Evolutionary conservation across 2,329 filamentous ascomycete genomes (phyloP), one percentile per base, ranked within the genome.

Genomic region (Mollisiaceae sp.): DNA sequence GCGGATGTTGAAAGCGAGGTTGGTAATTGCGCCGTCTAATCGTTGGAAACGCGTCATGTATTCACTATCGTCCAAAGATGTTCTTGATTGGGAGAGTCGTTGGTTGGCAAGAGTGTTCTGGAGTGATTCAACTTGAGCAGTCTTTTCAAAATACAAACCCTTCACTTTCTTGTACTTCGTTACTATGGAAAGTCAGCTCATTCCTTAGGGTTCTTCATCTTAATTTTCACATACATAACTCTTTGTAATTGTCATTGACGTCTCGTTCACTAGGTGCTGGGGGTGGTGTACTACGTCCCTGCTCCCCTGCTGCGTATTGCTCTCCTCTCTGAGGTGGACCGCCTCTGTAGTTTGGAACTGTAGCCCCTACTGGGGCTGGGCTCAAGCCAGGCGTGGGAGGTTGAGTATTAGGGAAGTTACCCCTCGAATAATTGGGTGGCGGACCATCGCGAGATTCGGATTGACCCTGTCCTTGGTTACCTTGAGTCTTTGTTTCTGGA

Each of bases 131-230:
- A 98, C 91, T 78, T 97, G 94, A 20, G 89, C 85, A 70, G 90
- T 91, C 73, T 97, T 90, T 70, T 98, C 95, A 77, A 98, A 98
- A 77, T 97, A 99, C 73, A 97, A 91, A 63, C 93, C 89, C 82
- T 99, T 99, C 65, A 99, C 94, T 76, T 97, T 97, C 78, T 96
- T 96, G 78, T 99, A 99, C 81, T 99, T 99, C 71, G 88, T 88
- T 75, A 95, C 94, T 97, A 69, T 20, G 39, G 18, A 27, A 27
- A 35, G 54, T 72, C 60, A 72, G 69, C 63, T 62, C 54, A 8
- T 20, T 32, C 2, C 36, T 4, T 24, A 39, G 12, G 6, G 5
- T 14, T 0, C 22, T 15, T 15, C 15, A 61, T 56, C 4, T n/a
- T 22, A 24, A 47, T 15, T 36, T 15, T 20, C 50, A 79, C 74